A percentile compares a stretch with the other conserved stretches of the same genome.
These are phyloP conservation scores for Hordeum vulgare DNA, from an alignment of 176 grass and related monocot genomes.

Conservation along the genomic window DNA sequence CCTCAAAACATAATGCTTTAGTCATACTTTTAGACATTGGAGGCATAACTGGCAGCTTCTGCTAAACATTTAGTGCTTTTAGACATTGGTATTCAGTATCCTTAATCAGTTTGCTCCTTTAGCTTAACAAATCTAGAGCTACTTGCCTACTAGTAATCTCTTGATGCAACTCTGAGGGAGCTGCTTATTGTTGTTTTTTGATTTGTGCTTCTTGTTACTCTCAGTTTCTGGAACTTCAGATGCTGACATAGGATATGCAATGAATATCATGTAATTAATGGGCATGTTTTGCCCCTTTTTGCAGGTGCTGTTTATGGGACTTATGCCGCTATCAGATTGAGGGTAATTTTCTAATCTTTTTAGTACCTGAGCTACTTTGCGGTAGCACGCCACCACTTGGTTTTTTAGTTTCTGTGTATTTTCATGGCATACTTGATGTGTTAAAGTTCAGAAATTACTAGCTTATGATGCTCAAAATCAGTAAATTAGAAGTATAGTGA, in stretches of 20 bases:
- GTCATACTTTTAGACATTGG: neutral
- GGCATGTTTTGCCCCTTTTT: neutral
- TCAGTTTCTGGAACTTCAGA: neutral
- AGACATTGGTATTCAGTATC: neutral
- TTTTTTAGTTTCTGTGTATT: neutral
- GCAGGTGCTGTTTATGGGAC: constrained; percentile 96
- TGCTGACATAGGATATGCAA: neutral
- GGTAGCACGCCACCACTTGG: neutral
- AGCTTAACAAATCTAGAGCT: neutral
- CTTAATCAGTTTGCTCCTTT: neutral
- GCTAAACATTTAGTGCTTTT: neutral
- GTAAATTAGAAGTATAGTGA: neutral
- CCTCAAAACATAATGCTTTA: too few relatives aligned
- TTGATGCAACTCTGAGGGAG: neutral
- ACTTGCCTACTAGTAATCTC: neutral
- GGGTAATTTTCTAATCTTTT: constrained; percentile 25
- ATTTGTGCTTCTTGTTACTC: neutral
- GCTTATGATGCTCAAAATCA: neutral
- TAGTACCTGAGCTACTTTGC: neutral
- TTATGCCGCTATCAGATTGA: constrained; percentile 87
- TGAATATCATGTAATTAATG: neutral
- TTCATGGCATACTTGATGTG: neutral
- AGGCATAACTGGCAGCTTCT: neutral
- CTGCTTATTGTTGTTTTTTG: neutral
- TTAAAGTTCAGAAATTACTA: neutral